Conservation (phyloP, 257 asterid species). For the Petunia axillaris region DNA sequence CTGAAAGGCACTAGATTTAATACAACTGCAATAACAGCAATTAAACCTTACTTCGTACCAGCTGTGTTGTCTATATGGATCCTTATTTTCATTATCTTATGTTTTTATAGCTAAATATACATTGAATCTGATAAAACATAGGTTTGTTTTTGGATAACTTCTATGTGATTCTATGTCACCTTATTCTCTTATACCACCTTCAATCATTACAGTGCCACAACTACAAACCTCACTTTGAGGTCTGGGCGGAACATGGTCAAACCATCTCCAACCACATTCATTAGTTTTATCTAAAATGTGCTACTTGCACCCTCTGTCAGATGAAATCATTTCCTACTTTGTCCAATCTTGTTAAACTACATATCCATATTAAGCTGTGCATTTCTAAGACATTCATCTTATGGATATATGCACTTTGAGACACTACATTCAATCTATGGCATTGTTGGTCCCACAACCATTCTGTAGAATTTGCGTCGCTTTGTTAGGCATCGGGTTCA, state of each 20-base stretch:
- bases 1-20: not conserved
- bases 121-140: not conserved
- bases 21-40: not conserved
- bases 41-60: not conserved
- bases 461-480: not conserved
- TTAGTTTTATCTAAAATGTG: not conserved
- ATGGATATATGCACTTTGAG: not conserved
- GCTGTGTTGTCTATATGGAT: not conserved
- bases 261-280: not conserved
- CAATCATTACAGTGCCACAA: not conserved
- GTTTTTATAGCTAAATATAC: not conserved
- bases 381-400: slow-evolving; percentile 12
- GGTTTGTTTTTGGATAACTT: not conserved
- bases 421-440: not conserved
- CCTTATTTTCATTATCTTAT: not conserved
- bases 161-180: not conserved
- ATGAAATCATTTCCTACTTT: not conserved
- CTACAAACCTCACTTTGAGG: slow-evolving; percentile 3
- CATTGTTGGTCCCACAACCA: not conserved
- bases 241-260: not conserved
- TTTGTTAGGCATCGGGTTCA: not conserved
- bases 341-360: not conserved
- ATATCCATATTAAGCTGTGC: not conserved
- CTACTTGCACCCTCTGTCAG: not conserved
- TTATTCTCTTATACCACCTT: not conserved